These are phyloP conservation scores for Talaromyces thailandensis DNA, from an alignment of 495 filamentous ascomycete genomes.

Conservation along the genomic window DNA sequence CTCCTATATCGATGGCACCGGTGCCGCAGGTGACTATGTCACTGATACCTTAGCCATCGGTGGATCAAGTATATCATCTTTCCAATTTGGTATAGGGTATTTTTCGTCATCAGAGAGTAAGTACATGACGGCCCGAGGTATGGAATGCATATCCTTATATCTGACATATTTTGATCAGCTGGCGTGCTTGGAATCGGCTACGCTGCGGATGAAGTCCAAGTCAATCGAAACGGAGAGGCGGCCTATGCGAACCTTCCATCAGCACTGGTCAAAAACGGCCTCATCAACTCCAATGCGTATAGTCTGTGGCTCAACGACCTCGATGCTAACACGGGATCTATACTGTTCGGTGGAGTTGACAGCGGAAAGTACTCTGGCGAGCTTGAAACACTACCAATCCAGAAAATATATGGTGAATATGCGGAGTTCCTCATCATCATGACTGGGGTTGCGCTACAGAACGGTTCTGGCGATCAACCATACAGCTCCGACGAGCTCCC, in stretches of 20 bases:
- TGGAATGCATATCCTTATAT: neutral
- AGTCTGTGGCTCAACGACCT: slow-evolving; percentile 50
- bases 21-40: slow-evolving; percentile 74
- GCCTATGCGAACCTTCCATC: slow-evolving; percentile 75
- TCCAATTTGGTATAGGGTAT: slow-evolving; percentile 88
- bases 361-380: slow-evolving; percentile 64
- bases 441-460: slow-evolving; percentile 49
- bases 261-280: slow-evolving; percentile 57
- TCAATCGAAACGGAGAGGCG: slow-evolving; percentile 45
- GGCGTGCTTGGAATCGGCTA: slow-evolving; percentile 95
- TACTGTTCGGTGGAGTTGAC: slow-evolving; percentile 91
- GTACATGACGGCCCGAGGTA: slow-evolving; percentile 3
- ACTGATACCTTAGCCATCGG: slow-evolving; percentile 69
- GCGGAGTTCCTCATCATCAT: slow-evolving; percentile 78
- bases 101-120: slow-evolving; percentile 47
- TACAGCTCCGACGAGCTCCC: slow-evolving; percentile 47
- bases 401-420: slow-evolving; percentile 46
- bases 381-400: slow-evolving; percentile 70
- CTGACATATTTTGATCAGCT: slow-evolving; percentile 25
- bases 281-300: slow-evolving; percentile 77
- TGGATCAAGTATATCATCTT: slow-evolving; percentile 43
- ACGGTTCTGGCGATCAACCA: slow-evolving; percentile 27
- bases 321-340: slow-evolving; percentile 62
- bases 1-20: slow-evolving; percentile 79
- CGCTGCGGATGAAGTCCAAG: slow-evolving; percentile 67